Base-by-base conservation (phyloP, 192 early-diverging fungal genomes). In the Polychytrium aggregatum region DNA sequence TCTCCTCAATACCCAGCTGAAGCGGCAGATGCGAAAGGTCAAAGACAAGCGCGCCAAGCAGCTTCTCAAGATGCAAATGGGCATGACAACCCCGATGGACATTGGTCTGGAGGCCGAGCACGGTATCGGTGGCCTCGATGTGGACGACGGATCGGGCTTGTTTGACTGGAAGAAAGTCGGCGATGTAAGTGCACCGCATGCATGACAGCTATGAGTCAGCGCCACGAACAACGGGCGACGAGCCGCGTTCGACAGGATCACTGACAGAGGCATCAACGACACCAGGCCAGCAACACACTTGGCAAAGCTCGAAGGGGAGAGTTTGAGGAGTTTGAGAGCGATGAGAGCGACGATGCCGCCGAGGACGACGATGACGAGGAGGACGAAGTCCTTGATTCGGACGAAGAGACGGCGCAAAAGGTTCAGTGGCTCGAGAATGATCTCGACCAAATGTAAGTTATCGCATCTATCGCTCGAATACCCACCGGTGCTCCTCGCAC, bases 401-500 rank as follows among this genome's bases (percentile, higher is more conserved):
- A 82, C 47, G 82, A 83, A 43, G 83, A 82, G 8, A 36, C 39
- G 29, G 53, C 50, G 20, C 48, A 45, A 3, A 68, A 62, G 44
- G 46, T 67, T 18, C 46, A 37, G 3, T 10, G 35, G 2, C 35
- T 74, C 31, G 72, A 71, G 27, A 25, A 25, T 11, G 55, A 71
- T 17, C 45, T 88, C 21, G 78, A 72, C 37, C 72, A 72, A 25
- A 63, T 88, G 59, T 85, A 85, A 28, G 68, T 45, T 24, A 11
- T 40, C 16, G 21, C 37, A 16, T 42, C 51, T 25, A 40, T 20
- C 22, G 24, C 40, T n/a, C n/a, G n/a, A n/a, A n/a, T n/a, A 36
- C 35, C 50, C 10, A 49, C 31, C n/a, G n/a, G 8, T 8, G 26
- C 31, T 18, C 41, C 41, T 21, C 20, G 39, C 21, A 53, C 11